Conservation (phyloP, 441 rosid species). For the Brassica balearica region DNA sequence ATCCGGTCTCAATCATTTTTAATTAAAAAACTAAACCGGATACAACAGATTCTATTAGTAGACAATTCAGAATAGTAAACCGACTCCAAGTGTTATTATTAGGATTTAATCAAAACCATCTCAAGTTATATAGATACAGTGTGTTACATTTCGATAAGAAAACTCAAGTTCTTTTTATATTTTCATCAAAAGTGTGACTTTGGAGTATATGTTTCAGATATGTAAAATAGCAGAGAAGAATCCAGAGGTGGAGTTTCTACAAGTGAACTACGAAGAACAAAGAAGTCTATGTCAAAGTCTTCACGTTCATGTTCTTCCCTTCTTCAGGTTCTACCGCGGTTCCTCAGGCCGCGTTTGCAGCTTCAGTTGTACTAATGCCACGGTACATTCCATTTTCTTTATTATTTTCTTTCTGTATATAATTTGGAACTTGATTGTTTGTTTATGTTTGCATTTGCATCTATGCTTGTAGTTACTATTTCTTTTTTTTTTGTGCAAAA, state of each 20-base stretch:
- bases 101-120: background rate
- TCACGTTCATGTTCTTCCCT: slow-evolving; percentile 78
- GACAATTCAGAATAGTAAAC: background rate
- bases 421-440: background rate
- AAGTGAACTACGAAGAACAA: slow-evolving; percentile 82
- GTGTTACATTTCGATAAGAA: background rate
- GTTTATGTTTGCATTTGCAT: background rate
- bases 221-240: slow-evolving; percentile 78
- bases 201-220: slow-evolving; percentile 43
- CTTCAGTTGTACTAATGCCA: slow-evolving; percentile 91
- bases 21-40: slow-evolving; percentile 8
- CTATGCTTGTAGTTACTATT: background rate
- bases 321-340: slow-evolving; percentile 81
- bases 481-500: too few species aligned
- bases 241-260: slow-evolving; percentile 74
- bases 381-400: slow-evolving; percentile 50
- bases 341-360: slow-evolving; percentile 83
- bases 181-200: background rate
- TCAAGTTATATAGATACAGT: background rate
- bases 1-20: background rate
- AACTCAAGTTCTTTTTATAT: background rate
- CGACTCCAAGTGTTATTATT: background rate
- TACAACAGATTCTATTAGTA: background rate
- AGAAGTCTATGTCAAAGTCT: slow-evolving; percentile 84
- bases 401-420: background rate